Evolutionary conservation across 148 eudicot species (phyloP).

Genomic region (Cornus florida): DNA sequence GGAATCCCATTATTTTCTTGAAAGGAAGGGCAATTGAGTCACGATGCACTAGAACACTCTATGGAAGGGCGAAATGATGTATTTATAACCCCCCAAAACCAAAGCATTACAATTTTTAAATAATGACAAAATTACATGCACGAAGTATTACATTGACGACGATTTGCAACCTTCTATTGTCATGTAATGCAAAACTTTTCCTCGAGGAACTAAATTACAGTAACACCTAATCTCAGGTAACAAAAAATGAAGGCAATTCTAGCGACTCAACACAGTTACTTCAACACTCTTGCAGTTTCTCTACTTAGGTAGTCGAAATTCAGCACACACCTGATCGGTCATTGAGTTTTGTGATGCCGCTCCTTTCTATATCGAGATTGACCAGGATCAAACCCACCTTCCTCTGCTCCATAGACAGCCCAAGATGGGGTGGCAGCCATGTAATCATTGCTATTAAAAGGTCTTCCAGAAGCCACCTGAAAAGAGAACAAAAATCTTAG

Average conservation of each 20-base stretch:
- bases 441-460: slow-evolving; percentile 78
- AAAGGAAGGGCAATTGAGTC: background rate
- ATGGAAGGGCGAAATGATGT: background rate
- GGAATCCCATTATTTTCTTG: too few species aligned
- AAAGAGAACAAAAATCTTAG: slow-evolving; percentile 5
- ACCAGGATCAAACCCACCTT: slow-evolving; percentile 93
- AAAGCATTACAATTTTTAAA: background rate
- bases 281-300: background rate
- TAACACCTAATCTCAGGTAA: background rate
- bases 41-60: background rate
- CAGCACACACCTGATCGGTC: slow-evolving; percentile 10
- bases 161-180: background rate
- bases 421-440: slow-evolving; percentile 89
- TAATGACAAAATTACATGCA: background rate
- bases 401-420: slow-evolving; percentile 95
- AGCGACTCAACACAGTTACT: background rate
- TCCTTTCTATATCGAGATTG: slow-evolving; percentile 80
- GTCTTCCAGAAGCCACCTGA: slow-evolving; percentile 84
- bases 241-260: background rate
- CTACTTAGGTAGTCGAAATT: slow-evolving; percentile 5
- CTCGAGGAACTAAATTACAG: background rate
- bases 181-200: background rate
- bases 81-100: background rate
- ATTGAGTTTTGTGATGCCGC: slow-evolving; percentile 62
- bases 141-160: background rate